Conservation (phyloP, 495 filamentous ascomycete species). For the Schizothecium vesticola region DNA sequence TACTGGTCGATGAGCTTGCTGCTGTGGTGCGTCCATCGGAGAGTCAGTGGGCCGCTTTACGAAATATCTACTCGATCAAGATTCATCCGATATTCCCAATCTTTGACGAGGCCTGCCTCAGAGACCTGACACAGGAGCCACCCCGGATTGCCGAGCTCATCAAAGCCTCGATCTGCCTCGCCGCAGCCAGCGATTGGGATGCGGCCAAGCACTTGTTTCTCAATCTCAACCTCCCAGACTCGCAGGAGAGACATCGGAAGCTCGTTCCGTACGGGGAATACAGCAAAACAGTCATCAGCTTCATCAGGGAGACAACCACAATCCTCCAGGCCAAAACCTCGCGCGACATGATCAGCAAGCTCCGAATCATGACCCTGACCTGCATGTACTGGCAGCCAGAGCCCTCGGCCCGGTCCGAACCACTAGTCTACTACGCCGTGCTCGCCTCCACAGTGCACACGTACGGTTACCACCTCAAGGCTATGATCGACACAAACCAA, state of each 20-base stretch:
- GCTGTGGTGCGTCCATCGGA: slow-evolving; percentile 31
- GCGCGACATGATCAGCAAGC: slow-evolving; percentile 12
- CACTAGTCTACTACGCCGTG: slow-evolving; percentile 13
- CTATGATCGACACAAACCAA: slow-evolving; percentile 1
- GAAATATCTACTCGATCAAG: slow-evolving; percentile 40
- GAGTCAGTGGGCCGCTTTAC: slow-evolving; percentile 29
- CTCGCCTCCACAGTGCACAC: slow-evolving; percentile 57
- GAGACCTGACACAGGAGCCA: slow-evolving; percentile 4
- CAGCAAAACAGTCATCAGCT: slow-evolving; percentile 27
- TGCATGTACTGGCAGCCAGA: slow-evolving; percentile 29
- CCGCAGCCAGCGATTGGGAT: slow-evolving; percentile 42
- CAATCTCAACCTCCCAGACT: slow-evolving; percentile 20
- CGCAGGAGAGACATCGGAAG: slow-evolving; percentile 18
- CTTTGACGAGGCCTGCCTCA: slow-evolving; percentile 26
- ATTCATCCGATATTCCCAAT: slow-evolving; percentile 49
- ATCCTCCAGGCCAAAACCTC: slow-evolving; percentile 9
- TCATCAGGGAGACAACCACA: slow-evolving; percentile 25
- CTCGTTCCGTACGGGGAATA: slow-evolving; percentile 33
- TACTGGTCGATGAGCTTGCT: slow-evolving; percentile 13
- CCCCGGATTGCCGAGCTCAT: slow-evolving; percentile 19
- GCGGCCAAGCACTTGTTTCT: slow-evolving; percentile 23
- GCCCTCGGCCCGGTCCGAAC: slow-evolving; percentile 12
- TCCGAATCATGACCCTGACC: slow-evolving; percentile 22
- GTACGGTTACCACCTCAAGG: slow-evolving; percentile 53
- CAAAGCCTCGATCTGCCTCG: slow-evolving; percentile 45